A percentile compares a stretch with the other conserved stretches of the same genome.
Evolutionary conservation across 106 monocot species (phyloP).

Genomic region (Dendrobium nobile): DNA sequence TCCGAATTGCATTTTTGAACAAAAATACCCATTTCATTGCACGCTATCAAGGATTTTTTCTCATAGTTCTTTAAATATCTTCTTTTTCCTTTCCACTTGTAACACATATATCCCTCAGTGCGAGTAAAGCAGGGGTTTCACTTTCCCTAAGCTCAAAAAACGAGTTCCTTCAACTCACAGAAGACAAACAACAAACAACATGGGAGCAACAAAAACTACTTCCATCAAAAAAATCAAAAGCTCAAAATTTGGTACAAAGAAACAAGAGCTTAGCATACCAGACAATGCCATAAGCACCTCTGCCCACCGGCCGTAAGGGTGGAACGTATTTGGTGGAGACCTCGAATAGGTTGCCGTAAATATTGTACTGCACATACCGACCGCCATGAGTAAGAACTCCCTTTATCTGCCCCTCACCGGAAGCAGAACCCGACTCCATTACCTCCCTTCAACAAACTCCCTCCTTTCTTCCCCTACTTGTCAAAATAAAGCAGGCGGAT

Average conservation of each 20-base stretch:
- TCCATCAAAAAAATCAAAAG: background rate
- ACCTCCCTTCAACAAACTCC: background rate
- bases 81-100: no score
- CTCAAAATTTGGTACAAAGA: background rate
- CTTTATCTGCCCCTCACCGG: constrained; percentile 29
- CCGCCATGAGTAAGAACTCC: constrained; percentile 42
- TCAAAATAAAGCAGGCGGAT: background rate
- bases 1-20: no score
- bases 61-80: no score
- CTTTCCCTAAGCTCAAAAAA: background rate
- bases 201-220: background rate
- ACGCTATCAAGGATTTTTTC: no score
- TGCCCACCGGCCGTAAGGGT: constrained; percentile 55
- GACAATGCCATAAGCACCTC: constrained; percentile 64
- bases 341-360: constrained; percentile 56
- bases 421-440: constrained; percentile 18
- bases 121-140: background rate
- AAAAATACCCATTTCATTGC: no score
- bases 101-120: no score
- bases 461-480: background rate
- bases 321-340: constrained; percentile 55
- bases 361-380: constrained; percentile 42
- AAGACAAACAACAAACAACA: background rate
- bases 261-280: constrained; percentile 30
- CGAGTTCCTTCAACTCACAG: background rate